These are phyloP conservation scores for Citrus cavaleriei DNA, from an alignment of 345 rosid species.

Conservation along the genomic window DNA sequence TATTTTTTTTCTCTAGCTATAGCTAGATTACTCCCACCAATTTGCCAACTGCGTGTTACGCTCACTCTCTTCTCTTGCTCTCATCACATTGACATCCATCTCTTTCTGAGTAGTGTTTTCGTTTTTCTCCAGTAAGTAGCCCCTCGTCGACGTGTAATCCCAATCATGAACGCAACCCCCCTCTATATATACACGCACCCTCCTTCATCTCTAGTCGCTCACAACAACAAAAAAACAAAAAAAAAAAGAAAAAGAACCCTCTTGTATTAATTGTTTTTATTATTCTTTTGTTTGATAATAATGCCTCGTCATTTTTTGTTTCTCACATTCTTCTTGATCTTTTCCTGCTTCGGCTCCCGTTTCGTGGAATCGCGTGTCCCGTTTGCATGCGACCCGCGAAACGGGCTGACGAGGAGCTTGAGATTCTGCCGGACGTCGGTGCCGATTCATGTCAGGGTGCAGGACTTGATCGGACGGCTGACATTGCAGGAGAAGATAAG, in stretches of 20 bases:
- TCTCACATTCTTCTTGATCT: constrained; percentile 12
- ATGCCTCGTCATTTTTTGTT: constrained; percentile 4
- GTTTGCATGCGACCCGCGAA: constrained; percentile 65
- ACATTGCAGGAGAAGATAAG: constrained; percentile 78
- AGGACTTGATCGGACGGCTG: constrained; percentile 70
- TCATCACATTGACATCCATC: background rate
- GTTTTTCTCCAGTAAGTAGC: too few relatives aligned
- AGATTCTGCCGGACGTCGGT: constrained; percentile 49
- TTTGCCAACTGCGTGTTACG: constrained; percentile 3
- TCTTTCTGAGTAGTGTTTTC: background rate
- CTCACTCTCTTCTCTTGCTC: constrained; percentile 3
- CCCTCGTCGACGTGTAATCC: constrained; percentile 32
- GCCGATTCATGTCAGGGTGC: constrained; percentile 64
- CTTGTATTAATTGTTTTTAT: too few relatives aligned
- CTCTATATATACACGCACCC: constrained; percentile 35
- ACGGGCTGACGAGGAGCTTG: constrained; percentile 43
- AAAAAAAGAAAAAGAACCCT: too few relatives aligned
- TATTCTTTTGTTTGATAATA: background rate
- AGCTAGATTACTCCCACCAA: background rate
- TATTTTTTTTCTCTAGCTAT: background rate
- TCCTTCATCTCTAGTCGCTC: background rate
- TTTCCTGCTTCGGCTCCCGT: constrained; percentile 10
- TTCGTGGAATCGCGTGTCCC: constrained; percentile 37
- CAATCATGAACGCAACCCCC: constrained; percentile 22
- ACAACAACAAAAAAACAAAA: background rate